Evolutionary conservation across 2,329 filamentous ascomycete species (phyloP).

Genomic region (Metarhizium anisopliae): DNA sequence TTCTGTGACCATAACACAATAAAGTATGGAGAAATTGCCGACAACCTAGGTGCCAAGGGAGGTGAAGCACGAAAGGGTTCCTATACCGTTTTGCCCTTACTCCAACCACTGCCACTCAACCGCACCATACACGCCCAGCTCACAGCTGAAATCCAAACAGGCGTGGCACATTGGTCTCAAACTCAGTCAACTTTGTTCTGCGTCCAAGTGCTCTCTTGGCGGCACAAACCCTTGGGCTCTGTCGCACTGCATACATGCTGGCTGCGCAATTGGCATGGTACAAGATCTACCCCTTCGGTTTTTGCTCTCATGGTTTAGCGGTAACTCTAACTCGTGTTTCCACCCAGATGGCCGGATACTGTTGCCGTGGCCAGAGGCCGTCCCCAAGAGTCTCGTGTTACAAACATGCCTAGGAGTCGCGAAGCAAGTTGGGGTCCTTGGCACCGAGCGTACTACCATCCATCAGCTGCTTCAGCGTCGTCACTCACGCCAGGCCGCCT

Average conservation of each 20-base stretch:
- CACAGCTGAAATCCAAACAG: neutral
- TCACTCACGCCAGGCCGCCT: neutral
- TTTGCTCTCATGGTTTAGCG: neutral
- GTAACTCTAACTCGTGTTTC: neutral
- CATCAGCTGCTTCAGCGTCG: conserved; percentile 1
- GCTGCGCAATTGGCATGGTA: neutral
- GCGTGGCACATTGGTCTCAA: neutral
- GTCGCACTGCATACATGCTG: neutral
- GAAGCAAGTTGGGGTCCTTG: neutral
- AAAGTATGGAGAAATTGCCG: neutral
- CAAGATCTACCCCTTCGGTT: neutral
- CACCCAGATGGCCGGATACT: neutral
- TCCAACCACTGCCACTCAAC: neutral
- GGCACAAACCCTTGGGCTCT: neutral
- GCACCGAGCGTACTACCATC: conserved; percentile 3
- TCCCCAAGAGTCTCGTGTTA: neutral
- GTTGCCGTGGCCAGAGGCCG: neutral
- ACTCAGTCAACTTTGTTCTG: neutral
- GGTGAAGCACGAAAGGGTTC: neutral
- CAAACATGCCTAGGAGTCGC: neutral
- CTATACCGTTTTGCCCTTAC: neutral
- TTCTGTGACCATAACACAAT: neutral
- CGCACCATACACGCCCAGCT: neutral
- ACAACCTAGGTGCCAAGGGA: neutral
- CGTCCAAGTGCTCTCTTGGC: neutral